Evolutionary conservation across 2,329 filamentous ascomycete genomes (phyloP).

Genomic region (Mariannaea sp.): DNA sequence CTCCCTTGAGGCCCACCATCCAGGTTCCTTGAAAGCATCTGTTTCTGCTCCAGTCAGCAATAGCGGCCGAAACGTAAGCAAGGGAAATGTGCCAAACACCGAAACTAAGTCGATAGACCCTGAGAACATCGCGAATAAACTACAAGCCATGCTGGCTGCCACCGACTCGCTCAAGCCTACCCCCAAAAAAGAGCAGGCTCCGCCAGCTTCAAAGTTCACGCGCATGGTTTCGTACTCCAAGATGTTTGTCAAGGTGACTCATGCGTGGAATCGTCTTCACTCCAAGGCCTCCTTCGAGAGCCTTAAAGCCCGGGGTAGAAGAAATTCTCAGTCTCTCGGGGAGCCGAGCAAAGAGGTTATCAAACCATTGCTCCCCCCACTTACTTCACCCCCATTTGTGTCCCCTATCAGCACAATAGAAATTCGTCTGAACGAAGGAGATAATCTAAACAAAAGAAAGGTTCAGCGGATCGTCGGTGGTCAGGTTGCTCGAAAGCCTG

Average conservation of each 20-base stretch:
- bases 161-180: constrained; percentile 43
- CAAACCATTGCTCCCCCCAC: constrained; percentile 15
- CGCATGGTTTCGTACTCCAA: constrained; percentile 39
- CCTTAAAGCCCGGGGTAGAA: constrained; percentile 6
- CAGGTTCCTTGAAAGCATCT: constrained; percentile 10
- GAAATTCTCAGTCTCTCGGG: not conserved
- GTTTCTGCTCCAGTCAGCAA: constrained; percentile 17
- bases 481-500: constrained; percentile 37
- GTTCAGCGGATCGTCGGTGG: constrained; percentile 42
- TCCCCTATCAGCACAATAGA: constrained; percentile 40
- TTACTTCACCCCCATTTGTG: constrained; percentile 14
- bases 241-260: constrained; percentile 43
- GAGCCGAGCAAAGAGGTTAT: not conserved
- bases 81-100: not conserved
- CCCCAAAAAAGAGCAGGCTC: constrained; percentile 17
- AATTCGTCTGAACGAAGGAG: constrained; percentile 43
- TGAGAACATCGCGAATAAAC: constrained; percentile 42
- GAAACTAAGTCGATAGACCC: constrained; percentile 15
- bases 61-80: constrained; percentile 23
- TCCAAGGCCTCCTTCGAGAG: constrained; percentile 35
- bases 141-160: constrained; percentile 45
- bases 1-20: constrained; percentile 31
- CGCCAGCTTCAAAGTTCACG: constrained; percentile 32
- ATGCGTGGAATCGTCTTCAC: constrained; percentile 41
- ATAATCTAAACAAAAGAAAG: constrained; percentile 44